Evolutionary conservation across 2,329 filamentous ascomycete genomes (phyloP).

Genomic region (Trichophyton schoenleinii): DNA sequence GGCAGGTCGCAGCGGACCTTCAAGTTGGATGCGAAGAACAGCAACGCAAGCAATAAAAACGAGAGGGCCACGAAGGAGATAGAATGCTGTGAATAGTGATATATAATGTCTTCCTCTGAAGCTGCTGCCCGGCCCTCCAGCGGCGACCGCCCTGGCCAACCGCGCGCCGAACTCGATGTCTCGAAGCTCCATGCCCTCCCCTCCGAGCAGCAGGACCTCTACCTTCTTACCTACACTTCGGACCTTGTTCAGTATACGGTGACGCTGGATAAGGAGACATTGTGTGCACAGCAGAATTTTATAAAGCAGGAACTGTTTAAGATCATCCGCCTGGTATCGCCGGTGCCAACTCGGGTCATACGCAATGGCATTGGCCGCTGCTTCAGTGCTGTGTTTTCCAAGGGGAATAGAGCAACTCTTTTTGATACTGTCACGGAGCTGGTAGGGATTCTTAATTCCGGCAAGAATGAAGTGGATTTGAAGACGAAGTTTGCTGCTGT

Average conservation of each 20-base stretch:
- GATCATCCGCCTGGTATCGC: constrained; percentile 69
- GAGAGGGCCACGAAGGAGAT: neutral
- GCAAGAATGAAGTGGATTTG: constrained; percentile 67
- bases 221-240: constrained; percentile 78
- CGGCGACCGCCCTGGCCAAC: constrained; percentile 24
- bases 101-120: constrained; percentile 30
- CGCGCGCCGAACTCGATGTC: constrained; percentile 61
- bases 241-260: constrained; percentile 70
- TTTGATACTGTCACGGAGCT: constrained; percentile 93
- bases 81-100: neutral
- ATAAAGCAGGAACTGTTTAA: constrained; percentile 92
- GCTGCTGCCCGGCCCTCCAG: constrained; percentile 22
- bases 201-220: constrained; percentile 89
- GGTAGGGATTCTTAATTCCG: constrained; percentile 55
- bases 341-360: constrained; percentile 74
- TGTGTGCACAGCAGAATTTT: constrained; percentile 77
- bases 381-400: constrained; percentile 67
- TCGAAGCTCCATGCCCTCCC: constrained; percentile 79
- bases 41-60: neutral
- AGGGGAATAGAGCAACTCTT: constrained; percentile 79
- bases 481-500: constrained; percentile 77
- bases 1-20: too few relatives aligned
- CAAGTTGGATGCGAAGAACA: neutral
- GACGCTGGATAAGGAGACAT: constrained; percentile 58
- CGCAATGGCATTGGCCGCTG: constrained; percentile 79